Percentiles rank a stretch among this genome's conserved stretches.
These are phyloP conservation scores for Stereocaulon alpinum DNA, from an alignment of 495 filamentous ascomycete species.

Conservation along the genomic window DNA sequence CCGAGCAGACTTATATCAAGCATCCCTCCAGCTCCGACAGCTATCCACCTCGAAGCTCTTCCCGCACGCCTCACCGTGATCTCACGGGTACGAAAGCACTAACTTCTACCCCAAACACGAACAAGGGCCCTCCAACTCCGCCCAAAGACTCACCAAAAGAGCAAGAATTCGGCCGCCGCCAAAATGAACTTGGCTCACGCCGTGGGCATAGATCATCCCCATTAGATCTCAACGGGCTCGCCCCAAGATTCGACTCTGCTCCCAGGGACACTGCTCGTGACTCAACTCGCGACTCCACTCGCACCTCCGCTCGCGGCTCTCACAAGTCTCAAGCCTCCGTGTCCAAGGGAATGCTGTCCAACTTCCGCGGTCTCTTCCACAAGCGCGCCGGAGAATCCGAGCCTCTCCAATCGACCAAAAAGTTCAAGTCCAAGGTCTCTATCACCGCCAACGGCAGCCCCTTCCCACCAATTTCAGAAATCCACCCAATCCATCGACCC, in stretches of 20 bases:
- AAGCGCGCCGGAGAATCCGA: slow-evolving; percentile 16
- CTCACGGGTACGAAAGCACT: not conserved
- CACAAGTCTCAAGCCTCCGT: slow-evolving; percentile 16
- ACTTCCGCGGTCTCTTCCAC: slow-evolving; percentile 21
- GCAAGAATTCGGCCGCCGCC: slow-evolving; percentile 12
- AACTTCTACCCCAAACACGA: not conserved
- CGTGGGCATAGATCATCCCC: slow-evolving; percentile 15
- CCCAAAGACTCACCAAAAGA: slow-evolving; percentile 7
- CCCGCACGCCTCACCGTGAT: slow-evolving; percentile 5
- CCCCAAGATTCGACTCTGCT: not conserved
- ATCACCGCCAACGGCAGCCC: slow-evolving; percentile 17
- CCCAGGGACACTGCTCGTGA: not conserved
- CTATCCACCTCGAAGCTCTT: slow-evolving; percentile 13
- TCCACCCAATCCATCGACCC: slow-evolving; percentile 21
- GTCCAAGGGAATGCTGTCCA: slow-evolving; percentile 18
- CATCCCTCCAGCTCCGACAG: not conserved
- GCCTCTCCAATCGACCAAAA: slow-evolving; percentile 3
- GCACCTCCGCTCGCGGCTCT: slow-evolving; percentile 10
- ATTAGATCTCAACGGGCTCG: slow-evolving; percentile 4
- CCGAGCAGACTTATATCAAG: not conserved
- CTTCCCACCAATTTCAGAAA: slow-evolving; percentile 18
- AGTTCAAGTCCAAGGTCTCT: slow-evolving; percentile 1
- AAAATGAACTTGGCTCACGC: slow-evolving; percentile 15
- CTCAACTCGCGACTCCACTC: slow-evolving; percentile 2
- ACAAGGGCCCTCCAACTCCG: slow-evolving; percentile 3